phyloP scores from a whole-genome alignment of 108 stramenopile genomes.

The Fragilaria crotonensis region DNA sequence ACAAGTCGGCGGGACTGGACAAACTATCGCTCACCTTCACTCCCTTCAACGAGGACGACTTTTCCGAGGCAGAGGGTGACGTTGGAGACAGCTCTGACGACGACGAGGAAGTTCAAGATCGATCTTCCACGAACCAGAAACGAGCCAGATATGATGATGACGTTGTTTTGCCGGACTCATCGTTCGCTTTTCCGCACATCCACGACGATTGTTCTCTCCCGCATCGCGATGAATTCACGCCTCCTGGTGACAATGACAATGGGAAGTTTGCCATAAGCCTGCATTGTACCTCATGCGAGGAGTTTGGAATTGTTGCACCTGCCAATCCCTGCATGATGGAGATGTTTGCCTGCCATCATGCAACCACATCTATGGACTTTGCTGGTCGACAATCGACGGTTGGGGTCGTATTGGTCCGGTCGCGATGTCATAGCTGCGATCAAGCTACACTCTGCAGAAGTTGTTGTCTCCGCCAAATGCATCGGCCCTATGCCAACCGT shows the following conservation, averaged over 20 bases:
- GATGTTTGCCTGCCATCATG: background rate
- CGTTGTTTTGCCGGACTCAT: background rate
- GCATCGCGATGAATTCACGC: background rate
- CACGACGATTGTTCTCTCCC: background rate
- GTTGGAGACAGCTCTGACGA: background rate
- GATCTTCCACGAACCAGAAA: background rate
- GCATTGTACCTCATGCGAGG: background rate
- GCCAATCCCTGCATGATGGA: background rate
- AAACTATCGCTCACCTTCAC: background rate
- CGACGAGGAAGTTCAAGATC: background rate
- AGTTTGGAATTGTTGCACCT: constrained; percentile 1
- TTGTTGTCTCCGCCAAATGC: background rate
- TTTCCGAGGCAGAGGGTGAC: background rate
- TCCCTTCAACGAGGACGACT: background rate
- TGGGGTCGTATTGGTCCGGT: background rate
- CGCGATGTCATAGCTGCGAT: background rate
- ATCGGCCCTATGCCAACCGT: background rate
- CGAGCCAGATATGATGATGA: too few species aligned
- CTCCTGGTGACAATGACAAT: background rate
- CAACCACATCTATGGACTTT: background rate
- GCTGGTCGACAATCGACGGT: background rate
- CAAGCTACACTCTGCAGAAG: background rate
- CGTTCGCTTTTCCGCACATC: background rate
- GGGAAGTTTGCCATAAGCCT: background rate
- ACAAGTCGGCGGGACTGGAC: background rate